These are phyloP conservation scores for Amauroascus niger DNA, from an alignment of 2,329 filamentous ascomycete species.

Conservation along the genomic window DNA sequence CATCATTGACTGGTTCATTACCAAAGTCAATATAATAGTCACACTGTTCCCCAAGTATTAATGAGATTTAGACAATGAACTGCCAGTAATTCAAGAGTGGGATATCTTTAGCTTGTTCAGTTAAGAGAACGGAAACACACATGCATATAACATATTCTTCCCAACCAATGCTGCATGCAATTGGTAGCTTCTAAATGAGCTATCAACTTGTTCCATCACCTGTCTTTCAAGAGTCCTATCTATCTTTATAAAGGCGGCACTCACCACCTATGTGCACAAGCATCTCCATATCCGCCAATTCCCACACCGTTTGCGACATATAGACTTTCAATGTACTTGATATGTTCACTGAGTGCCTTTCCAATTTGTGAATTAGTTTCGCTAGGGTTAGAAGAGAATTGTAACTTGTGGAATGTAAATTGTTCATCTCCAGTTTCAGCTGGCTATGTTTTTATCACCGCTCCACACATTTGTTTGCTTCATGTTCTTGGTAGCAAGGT, in stretches of 20 bases:
- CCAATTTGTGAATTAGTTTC: background rate
- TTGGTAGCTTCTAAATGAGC: background rate
- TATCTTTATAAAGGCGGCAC: background rate
- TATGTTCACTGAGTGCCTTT: background rate
- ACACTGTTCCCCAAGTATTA: too few species aligned
- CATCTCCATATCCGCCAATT: background rate
- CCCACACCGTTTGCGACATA: background rate
- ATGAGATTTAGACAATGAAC: too few species aligned
- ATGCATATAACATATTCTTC: too few species aligned
- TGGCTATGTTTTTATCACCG: background rate
- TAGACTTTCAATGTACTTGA: background rate
- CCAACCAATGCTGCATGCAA: background rate
- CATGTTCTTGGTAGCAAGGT: background rate
- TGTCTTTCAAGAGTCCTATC: background rate
- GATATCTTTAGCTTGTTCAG: background rate
- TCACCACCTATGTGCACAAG: background rate
- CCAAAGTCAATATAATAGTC: too few species aligned
- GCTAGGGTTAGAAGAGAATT: background rate
- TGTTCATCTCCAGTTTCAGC: background rate
- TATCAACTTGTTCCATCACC: background rate
- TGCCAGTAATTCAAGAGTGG: too few species aligned
- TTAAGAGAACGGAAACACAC: background rate
- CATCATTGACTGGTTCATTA: too few species aligned
- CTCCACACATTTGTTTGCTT: background rate
- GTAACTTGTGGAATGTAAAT: background rate